These are phyloP conservation scores for Arthroderma sp. DNA, from an alignment of 2,329 filamentous ascomycete genomes.

Conservation along the genomic window DNA sequence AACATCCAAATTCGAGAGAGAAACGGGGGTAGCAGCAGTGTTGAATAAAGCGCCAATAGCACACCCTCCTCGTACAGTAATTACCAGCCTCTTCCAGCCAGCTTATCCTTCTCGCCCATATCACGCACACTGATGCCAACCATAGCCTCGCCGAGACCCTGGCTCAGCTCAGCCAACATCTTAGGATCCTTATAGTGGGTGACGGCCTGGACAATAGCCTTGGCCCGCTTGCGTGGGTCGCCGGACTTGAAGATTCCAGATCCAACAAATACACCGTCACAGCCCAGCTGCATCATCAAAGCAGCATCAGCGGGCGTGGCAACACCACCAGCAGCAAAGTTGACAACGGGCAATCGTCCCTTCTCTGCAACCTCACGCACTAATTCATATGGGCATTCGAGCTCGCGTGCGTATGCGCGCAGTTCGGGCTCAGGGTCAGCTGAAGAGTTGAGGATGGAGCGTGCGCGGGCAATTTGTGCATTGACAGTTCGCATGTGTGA, in stretches of 20 bases:
- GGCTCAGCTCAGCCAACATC: slow-evolving; percentile 74
- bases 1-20: neutral
- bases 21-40: neutral
- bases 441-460: slow-evolving; percentile 35
- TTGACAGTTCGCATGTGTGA: slow-evolving; percentile 90
- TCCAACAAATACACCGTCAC: slow-evolving; percentile 94
- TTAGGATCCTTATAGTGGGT: slow-evolving; percentile 80
- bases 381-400: slow-evolving; percentile 64
- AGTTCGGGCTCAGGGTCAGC: slow-evolving; percentile 53
- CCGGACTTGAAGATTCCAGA: slow-evolving; percentile 96
- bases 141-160: slow-evolving; percentile 92
- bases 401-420: slow-evolving; percentile 64
- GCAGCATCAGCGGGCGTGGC: slow-evolving; percentile 96
- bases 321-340: slow-evolving; percentile 97
- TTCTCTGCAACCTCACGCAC: slow-evolving; percentile 78
- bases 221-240: slow-evolving; percentile 76
- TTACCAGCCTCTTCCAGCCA: slow-evolving; percentile 78
- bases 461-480: slow-evolving; percentile 62
- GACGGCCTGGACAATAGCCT: slow-evolving; percentile 86
- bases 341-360: slow-evolving; percentile 83
- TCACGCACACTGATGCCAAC: slow-evolving; percentile 79
- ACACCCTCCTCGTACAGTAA: too few species aligned
- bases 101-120: slow-evolving; percentile 66
- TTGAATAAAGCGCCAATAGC: neutral
- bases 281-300: slow-evolving; percentile 97